Evolutionary conservation across 148 eudicot genomes (phyloP).

Genomic region (Diospyros kaki): DNA sequence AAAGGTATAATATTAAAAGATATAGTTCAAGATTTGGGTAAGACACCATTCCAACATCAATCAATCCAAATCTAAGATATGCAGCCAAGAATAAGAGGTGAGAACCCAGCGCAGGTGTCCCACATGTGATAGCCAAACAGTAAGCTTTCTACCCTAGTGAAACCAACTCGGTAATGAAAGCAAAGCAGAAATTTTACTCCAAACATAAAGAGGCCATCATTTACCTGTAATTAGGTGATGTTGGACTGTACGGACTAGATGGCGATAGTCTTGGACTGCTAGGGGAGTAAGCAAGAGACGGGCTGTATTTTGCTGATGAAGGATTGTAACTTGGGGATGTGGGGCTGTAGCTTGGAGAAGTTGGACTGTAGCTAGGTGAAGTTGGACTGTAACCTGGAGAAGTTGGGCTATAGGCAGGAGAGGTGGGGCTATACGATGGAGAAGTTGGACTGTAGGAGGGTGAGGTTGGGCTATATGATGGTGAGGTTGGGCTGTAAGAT

Average conservation of each 20-base stretch:
- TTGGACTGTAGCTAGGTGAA: constrained; percentile 55
- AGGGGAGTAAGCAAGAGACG: constrained; percentile 57
- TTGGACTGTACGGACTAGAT: constrained; percentile 61
- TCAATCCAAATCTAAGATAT: neutral
- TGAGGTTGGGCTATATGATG: constrained; percentile 56
- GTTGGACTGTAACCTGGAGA: constrained; percentile 58
- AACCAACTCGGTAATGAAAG: neutral
- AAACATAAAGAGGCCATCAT: neutral
- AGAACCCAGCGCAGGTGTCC: neutral
- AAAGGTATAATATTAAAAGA: neutral
- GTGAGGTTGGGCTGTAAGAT: constrained; percentile 58
- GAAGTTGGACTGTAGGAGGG: constrained; percentile 59
- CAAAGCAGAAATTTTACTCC: neutral
- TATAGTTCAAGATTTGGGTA: neutral
- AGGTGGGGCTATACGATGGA: constrained; percentile 48
- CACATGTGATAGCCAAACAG: neutral
- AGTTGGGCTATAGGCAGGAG: constrained; percentile 56
- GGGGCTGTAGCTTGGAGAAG: constrained; percentile 43
- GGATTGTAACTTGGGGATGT: constrained; percentile 45
- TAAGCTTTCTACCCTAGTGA: neutral
- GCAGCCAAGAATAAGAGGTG: neutral
- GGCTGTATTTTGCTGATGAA: constrained; percentile 53
- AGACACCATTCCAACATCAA: no score
- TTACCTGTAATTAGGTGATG: constrained; percentile 61
- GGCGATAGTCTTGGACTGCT: constrained; percentile 56